Evolutionary conservation across 75 land plant species (phyloP).

Genomic region (Azolla pinnata): DNA sequence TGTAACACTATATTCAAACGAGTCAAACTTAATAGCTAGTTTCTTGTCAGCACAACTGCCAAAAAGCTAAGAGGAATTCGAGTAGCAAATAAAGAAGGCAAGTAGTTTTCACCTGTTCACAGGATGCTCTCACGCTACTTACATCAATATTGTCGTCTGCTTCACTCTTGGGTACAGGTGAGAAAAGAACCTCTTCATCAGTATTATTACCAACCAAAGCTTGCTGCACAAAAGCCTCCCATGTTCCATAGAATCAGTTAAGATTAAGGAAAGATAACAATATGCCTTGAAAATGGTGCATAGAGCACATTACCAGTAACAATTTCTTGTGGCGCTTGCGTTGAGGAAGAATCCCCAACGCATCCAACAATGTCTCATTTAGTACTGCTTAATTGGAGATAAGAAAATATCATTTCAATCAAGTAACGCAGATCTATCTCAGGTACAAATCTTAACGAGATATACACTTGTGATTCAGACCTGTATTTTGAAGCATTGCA

Average conservation of each 20-base stretch:
- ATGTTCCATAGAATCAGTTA: not conserved
- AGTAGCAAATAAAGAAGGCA: no score
- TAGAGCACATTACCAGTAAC: slow-evolving; percentile 43
- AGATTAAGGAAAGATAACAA: not conserved
- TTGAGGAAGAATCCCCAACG: slow-evolving; percentile 94
- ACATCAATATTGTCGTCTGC: slow-evolving; percentile 16
- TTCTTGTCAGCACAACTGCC: no score
- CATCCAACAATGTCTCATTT: slow-evolving; percentile 90
- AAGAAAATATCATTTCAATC: slow-evolving; percentile 1
- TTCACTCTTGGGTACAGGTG: slow-evolving; percentile 15
- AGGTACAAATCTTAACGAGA: no score
- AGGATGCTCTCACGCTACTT: not conserved
- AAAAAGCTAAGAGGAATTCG: no score
- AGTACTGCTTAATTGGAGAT: slow-evolving; percentile 34
- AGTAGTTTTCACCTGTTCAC: not conserved
- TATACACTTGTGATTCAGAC: slow-evolving; percentile 15
- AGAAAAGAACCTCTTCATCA: slow-evolving; percentile 72
- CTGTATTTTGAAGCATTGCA: slow-evolving; percentile 84
- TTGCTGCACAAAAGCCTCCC: slow-evolving; percentile 39
- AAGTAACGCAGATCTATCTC: not conserved
- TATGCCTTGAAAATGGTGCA: not conserved
- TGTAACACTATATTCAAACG: no score
- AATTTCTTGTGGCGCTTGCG: slow-evolving; percentile 78
- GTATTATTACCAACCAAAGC: slow-evolving; percentile 71
- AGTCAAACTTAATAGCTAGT: no score